Evolutionary conservation across 345 rosid genomes (phyloP).

Genomic region (Luvunga scandens): DNA sequence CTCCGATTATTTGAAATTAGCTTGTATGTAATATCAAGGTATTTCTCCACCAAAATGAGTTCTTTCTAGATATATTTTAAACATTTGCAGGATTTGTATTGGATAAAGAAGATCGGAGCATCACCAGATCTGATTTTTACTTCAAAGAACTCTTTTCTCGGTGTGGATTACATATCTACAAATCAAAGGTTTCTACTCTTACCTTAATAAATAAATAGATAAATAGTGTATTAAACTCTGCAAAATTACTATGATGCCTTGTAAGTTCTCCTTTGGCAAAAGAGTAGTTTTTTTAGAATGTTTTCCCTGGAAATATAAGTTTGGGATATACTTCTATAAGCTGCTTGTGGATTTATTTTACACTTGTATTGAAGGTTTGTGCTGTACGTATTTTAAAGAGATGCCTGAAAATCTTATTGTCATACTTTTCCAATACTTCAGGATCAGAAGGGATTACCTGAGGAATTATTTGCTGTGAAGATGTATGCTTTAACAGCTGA

Average conservation of each 20-base stretch:
- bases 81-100: conserved; percentile 69
- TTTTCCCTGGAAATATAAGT: not conserved
- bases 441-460: conserved; percentile 83
- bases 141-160: conserved; percentile 72
- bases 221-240: not conserved
- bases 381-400: not conserved
- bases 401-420: not conserved
- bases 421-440: conserved; percentile 17
- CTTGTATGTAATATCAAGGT: not conserved
- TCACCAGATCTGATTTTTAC: conserved; percentile 82
- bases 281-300: not conserved
- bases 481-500: conserved; percentile 83
- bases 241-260: not conserved
- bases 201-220: not conserved
- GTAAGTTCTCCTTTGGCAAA: not conserved
- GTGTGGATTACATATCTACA: conserved; percentile 85
- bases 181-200: conserved; percentile 49
- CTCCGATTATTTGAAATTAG: not conserved
- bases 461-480: conserved; percentile 76
- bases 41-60: not conserved
- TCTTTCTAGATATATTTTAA: conserved; percentile 14
- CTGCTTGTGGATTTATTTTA: not conserved
- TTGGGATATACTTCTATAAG: not conserved
- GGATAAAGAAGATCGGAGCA: conserved; percentile 87
- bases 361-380: not conserved